Percentiles rank a stretch among this genome's conserved stretches.
Evolutionary conservation across 2,329 filamentous ascomycete genomes (phyloP).

Genomic region (Penicillium sclerotiorum): DNA sequence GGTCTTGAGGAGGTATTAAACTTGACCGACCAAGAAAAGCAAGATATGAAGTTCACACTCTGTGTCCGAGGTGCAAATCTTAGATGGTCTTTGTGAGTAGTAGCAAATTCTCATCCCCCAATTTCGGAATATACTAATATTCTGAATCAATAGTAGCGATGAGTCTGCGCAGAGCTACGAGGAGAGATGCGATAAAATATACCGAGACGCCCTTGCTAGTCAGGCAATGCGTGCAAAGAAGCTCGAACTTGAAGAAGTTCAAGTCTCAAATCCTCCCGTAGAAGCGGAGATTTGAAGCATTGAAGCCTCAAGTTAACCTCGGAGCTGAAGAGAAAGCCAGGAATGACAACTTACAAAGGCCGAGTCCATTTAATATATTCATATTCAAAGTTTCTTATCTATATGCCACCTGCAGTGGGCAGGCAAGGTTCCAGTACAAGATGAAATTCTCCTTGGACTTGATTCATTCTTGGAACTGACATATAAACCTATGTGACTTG

Average conservation of each 20-base stretch:
- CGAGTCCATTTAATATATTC: too few relatives aligned
- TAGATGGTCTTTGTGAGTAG: constrained; percentile 11
- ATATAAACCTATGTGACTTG: too few relatives aligned
- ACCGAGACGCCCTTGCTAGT: background rate
- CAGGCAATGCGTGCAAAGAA: background rate
- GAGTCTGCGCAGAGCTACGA: background rate
- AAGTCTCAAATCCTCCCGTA: background rate
- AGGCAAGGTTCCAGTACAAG: too few relatives aligned
- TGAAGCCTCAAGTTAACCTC: too few relatives aligned
- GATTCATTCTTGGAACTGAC: too few relatives aligned
- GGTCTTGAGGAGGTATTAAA: constrained; percentile 2
- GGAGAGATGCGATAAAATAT: background rate
- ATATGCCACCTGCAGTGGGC: too few relatives aligned
- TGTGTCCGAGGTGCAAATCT: constrained; percentile 9
- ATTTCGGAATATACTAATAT: background rate
- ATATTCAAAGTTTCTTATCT: too few relatives aligned
- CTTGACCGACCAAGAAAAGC: constrained; percentile 5
- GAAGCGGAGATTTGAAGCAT: background rate
- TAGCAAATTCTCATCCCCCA: background rate
- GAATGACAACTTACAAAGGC: too few relatives aligned
- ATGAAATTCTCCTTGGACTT: too few relatives aligned
- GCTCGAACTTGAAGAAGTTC: background rate
- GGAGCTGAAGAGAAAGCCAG: too few relatives aligned
- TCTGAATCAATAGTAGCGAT: background rate
- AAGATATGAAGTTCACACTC: constrained; percentile 7